Evolutionary conservation across 108 stramenopile genomes (phyloP).

Genomic region (Cyclotella choctawhatcheeana): DNA sequence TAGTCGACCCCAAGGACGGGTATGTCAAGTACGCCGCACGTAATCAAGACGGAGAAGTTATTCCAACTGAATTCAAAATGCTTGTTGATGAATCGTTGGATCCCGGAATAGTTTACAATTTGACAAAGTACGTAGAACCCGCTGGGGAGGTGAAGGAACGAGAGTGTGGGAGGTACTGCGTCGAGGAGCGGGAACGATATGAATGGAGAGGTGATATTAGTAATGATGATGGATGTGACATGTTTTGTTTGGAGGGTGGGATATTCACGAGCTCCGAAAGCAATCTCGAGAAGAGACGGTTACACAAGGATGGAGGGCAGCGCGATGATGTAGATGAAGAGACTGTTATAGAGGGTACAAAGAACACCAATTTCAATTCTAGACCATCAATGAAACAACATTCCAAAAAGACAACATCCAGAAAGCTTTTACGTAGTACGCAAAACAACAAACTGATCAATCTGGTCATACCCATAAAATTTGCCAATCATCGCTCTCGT

Average conservation of each 20-base stretch:
- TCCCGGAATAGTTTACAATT: not conserved
- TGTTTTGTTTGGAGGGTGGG: too few species aligned
- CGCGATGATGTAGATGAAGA: too few species aligned
- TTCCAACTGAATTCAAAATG: slow-evolving; percentile 19
- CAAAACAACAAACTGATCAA: not conserved
- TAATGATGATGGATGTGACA: too few species aligned
- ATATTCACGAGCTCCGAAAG: too few species aligned
- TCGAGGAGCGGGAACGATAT: not conserved
- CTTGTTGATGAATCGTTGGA: not conserved
- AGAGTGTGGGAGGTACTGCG: not conserved
- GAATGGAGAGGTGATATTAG: not conserved
- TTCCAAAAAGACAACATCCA: too few species aligned
- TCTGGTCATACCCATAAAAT: slow-evolving; percentile 29
- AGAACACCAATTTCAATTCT: too few species aligned
- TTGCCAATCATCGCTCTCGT: slow-evolving; percentile 20
- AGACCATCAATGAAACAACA: not conserved
- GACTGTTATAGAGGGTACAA: too few species aligned
- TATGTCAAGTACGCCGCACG: slow-evolving; percentile 23
- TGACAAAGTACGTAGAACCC: not conserved
- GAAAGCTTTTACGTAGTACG: too few species aligned
- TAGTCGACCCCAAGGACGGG: slow-evolving; percentile 20
- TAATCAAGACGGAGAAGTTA: slow-evolving; percentile 12
- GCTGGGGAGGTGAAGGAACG: not conserved
- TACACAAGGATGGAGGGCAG: too few species aligned
- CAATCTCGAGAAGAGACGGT: too few species aligned